Base-by-base conservation (phyloP, 2,329 filamentous ascomycete genomes). In the Fusarium humuli region DNA sequence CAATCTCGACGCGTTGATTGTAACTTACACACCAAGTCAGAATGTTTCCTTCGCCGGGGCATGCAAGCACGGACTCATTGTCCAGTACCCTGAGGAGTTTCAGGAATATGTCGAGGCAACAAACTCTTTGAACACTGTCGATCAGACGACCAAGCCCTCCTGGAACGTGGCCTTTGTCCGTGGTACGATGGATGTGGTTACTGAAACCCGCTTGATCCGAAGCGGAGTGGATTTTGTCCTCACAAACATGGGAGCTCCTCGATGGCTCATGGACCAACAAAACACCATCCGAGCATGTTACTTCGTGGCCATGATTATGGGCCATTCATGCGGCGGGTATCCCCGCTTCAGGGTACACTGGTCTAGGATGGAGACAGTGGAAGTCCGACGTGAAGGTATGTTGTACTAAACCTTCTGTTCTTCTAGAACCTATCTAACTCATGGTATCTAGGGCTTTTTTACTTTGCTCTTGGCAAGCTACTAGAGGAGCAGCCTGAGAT, bases 361-460 rank as follows among this genome's bases (percentile, higher is more conserved):
- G 55, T 30, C 13, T 30, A 27, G 41, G 6, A 61, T 62, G 56
- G 32, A 29, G 5, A n/a, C 9, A 2, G 6, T 18, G 2, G 59
- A 61, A 29, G 37, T 48, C 9, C 14, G 25, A 6, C 29, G 18
- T 1, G 30, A 61, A 45, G 54, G 59, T 11, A 27, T 27, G 27
- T 27, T 27, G 10, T 0, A 8, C 29, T 44, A 14, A 14, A 7
- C 16, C n/a, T 20, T 10, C n/a, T 18, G 9, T 16, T 8, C 3
- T 25, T 45, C 4, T 5, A 27, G 27, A 11, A 8, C 4, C 3
- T 53, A 12, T 12, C 20, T 9, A 2, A 3, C 29, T 37, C 2
- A 58, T 11, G 1, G 14, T 40, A 7, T 18, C 4, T 23, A 59
- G 57, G 57, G 2, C n/a, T 45, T 14, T 59, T 62, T n/a, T 62